Base-by-base conservation (phyloP, 208 protist species). In the Acanthamoeba healyi region DNA sequence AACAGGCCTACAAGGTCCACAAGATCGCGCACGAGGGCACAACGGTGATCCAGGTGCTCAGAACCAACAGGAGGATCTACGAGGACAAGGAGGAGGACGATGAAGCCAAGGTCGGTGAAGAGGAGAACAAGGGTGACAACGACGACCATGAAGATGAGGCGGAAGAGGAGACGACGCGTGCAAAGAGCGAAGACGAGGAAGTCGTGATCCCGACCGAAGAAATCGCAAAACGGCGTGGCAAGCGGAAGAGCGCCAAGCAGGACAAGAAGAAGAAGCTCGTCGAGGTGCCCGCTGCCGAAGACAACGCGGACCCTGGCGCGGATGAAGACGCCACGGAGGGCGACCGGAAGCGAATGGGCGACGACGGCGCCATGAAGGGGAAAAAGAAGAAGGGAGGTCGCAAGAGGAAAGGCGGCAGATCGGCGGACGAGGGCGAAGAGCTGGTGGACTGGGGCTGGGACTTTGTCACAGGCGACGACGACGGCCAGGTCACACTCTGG, bases 371-470 rank as follows among this genome's bases (percentile, higher is more conserved):
- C 54, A 61, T n/a, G 54, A 15, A 61, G n/a, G n/a, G n/a, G n/a
- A n/a, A n/a, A 7, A 15, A 15, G 54, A 61, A 61, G 54, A 61
- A 61, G 54, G 12, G 44, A 12, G 22, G 22, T 22, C 15, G 54
- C 54, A 61, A 61, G 54, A 63, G 22, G 56, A 63, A 63, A 24
- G 26, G 56, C 17, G 22, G 56, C 17, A 14, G 56, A 14, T 9
- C 24, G 74, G 44, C 26, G 36, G 72, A 56, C 44, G 79, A 61
- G 17, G 42, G 9, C 15, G 32, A 61, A 0, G 79, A 65, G 54
- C 79, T 65, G 22, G 79, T 88, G n/a, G 79, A 88, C 79, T 88
- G 79, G 79, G 79, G 54, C 79, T 88, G 79, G 79, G 54, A 88
- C 44, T 88, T 88, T 32, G 79, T 88, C 24, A 88, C 79, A 29